A percentile compares a stretch with the other conserved stretches of the same genome.
Evolutionary conservation across 768 basidiomycete genomes (phyloP).

Genomic region (Russula compacta): DNA sequence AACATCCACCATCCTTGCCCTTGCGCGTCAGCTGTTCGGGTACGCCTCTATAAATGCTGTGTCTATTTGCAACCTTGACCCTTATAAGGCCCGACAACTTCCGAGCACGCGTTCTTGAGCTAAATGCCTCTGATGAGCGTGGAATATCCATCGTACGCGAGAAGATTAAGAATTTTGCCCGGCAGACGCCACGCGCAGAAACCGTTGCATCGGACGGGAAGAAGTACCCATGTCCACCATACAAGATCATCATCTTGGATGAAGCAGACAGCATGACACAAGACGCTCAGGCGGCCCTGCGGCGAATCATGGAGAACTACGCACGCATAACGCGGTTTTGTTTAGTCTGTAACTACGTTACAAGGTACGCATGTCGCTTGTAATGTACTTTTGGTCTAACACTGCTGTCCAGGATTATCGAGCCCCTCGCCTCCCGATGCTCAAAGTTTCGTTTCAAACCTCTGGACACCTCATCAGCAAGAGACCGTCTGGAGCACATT

Average conservation of each 20-base stretch:
- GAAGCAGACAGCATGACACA: constrained; percentile 99
- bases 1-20: constrained; percentile 93
- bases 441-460: constrained; percentile 98
- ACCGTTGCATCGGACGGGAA: constrained; percentile 62
- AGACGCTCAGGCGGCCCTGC: constrained; percentile 92
- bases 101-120: constrained; percentile 82
- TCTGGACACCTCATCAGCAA: constrained; percentile 69
- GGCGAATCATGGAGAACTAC: constrained; percentile 99
- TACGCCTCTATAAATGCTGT: constrained; percentile 28
- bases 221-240: constrained; percentile 91
- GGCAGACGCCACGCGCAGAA: constrained; percentile 82
- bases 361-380: constrained; percentile 48
- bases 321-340: constrained; percentile 96
- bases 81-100: constrained; percentile 81
- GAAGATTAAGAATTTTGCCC: constrained; percentile 97
- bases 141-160: constrained; percentile 96
- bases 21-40: constrained; percentile 93
- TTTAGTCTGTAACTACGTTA: constrained; percentile 98
- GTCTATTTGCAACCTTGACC: background rate
- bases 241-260: constrained; percentile 97
- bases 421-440: constrained; percentile 96
- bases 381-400: background rate
- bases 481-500: constrained; percentile 68
- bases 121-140: constrained; percentile 98
- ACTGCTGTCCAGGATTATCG: constrained; percentile 67